Evolutionary conservation across 495 filamentous ascomycete species (phyloP).

Genomic region (Cairneyella variabilis): DNA sequence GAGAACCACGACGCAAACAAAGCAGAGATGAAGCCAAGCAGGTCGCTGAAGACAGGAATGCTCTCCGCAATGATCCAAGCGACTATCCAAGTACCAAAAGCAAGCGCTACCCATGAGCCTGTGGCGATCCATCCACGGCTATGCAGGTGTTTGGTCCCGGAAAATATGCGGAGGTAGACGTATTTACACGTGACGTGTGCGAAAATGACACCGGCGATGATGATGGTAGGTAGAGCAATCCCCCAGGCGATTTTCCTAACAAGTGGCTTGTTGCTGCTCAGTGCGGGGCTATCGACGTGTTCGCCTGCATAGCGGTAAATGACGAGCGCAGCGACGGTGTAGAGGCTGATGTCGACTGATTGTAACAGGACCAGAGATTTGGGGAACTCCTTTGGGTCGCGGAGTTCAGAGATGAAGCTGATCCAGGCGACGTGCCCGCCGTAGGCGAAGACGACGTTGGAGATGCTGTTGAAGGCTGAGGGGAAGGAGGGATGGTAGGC

Average conservation of each 20-base stretch:
- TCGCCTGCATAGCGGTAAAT: slow-evolving; percentile 73
- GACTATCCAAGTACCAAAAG: slow-evolving; percentile 54
- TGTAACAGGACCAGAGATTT: slow-evolving; percentile 66
- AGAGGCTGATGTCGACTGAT: slow-evolving; percentile 60
- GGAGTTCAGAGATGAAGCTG: slow-evolving; percentile 74
- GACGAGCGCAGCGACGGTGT: slow-evolving; percentile 61
- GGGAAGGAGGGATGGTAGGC: slow-evolving; percentile 34
- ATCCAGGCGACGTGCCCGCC: slow-evolving; percentile 44
- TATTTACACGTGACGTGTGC: slow-evolving; percentile 57
- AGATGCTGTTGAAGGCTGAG: slow-evolving; percentile 58
- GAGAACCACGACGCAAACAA: slow-evolving; percentile 62
- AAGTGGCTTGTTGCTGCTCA: slow-evolving; percentile 56
- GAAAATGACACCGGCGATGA: slow-evolving; percentile 56
- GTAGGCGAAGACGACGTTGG: slow-evolving; percentile 73
- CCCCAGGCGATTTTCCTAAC: slow-evolving; percentile 74
- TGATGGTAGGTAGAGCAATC: slow-evolving; percentile 58
- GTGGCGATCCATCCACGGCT: slow-evolving; percentile 42
- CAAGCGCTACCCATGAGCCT: slow-evolving; percentile 52
- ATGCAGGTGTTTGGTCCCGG: slow-evolving; percentile 45
- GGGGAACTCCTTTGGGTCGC: slow-evolving; percentile 59
- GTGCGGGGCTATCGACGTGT: slow-evolving; percentile 63
- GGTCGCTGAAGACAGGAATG: slow-evolving; percentile 67
- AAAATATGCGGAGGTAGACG: slow-evolving; percentile 59
- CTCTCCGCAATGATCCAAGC: slow-evolving; percentile 70
- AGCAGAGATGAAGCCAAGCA: slow-evolving; percentile 58